Evolutionary conservation across 192 early-diverging fungal genomes (phyloP), one percentile per base, ranked within the genome.

Genomic region (Thamnidium elegans): DNA sequence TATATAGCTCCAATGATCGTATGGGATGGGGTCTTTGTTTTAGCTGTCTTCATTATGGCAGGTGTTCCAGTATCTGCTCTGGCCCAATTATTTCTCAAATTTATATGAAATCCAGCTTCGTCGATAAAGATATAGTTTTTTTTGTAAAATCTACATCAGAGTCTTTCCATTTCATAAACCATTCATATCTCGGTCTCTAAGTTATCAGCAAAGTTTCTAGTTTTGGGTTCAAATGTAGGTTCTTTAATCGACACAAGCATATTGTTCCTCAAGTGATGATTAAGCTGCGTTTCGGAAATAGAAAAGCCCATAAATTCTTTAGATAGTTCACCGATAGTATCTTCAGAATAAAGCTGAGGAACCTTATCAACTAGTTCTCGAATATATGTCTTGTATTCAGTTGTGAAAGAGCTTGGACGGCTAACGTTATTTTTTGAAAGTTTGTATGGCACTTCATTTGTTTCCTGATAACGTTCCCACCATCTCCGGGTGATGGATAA

Each of bases 211-310:
- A n/a, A n/a, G n/a, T n/a, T n/a, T n/a, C n/a, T 36, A 36, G 34
- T 7, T 32, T 55, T 31, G 6, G 53, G 5, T 32, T 55, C 53
- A 32, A 55, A 55, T 2, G 53, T 55, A 9, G 53, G 53, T 14
- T 32, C 31, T 26, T 55, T 55, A 0, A 31, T 30, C 14, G 53
- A 15, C 0, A 55, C 20, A 20, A 50, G 17, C 48, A 19, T 50
- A 50, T 50, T 50, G 17, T 15, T 50, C 19, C 20, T 50, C 26
- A 55, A 31, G 32, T 55, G 53, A n/a, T 55, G 53, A 34, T 55
- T 55, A 13, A 55, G 9, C 31, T 31, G 53, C n/a, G 53, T 23
- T 34, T 55, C 31, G 7, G 53, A 34, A n/a, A 55, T 55, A 2
- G 23, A 32, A 30, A 32, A 55, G 21, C 7, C 53, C 30, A 23